Evolutionary conservation across 2,329 filamentous ascomycete genomes (phyloP).

Genomic region (Fusarium miscanthi): DNA sequence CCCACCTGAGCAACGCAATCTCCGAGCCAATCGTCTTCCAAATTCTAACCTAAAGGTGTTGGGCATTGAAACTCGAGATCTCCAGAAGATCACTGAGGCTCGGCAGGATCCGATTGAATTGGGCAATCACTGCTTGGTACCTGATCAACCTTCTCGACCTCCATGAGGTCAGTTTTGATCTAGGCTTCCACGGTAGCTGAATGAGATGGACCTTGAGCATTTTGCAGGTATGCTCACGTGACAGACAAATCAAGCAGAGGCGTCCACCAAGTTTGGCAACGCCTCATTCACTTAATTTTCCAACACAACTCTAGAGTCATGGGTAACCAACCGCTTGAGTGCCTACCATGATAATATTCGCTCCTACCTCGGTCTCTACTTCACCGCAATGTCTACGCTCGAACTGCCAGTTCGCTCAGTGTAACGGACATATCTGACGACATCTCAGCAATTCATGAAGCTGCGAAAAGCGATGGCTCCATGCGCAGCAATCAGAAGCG

Average conservation of each 20-base stretch:
- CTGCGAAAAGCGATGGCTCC: neutral
- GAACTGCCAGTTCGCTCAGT: neutral
- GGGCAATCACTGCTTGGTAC: constrained; percentile 32
- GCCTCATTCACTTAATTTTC: neutral
- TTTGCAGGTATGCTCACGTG: neutral
- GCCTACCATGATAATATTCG: neutral
- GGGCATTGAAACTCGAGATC: constrained; percentile 18
- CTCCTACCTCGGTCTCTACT: neutral
- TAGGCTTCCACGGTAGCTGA: neutral
- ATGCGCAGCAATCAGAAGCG: neutral
- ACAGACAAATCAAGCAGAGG: neutral
- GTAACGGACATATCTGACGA: neutral
- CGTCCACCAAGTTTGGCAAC: neutral
- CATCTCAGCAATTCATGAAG: neutral
- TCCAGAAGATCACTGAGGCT: constrained; percentile 39
- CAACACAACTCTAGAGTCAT: neutral
- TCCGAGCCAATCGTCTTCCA: constrained; percentile 19
- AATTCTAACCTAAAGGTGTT: neutral
- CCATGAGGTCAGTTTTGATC: neutral
- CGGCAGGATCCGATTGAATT: constrained; percentile 35
- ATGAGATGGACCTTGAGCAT: neutral
- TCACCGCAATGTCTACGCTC: neutral
- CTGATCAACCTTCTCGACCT: constrained; percentile 14
- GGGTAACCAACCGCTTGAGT: neutral
- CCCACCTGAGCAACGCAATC: constrained; percentile 5